Evolutionary conservation across 1,139 yeast species (phyloP), one percentile per base, ranked within the genome.

Genomic region (Scheffersomyces stambukii): DNA sequence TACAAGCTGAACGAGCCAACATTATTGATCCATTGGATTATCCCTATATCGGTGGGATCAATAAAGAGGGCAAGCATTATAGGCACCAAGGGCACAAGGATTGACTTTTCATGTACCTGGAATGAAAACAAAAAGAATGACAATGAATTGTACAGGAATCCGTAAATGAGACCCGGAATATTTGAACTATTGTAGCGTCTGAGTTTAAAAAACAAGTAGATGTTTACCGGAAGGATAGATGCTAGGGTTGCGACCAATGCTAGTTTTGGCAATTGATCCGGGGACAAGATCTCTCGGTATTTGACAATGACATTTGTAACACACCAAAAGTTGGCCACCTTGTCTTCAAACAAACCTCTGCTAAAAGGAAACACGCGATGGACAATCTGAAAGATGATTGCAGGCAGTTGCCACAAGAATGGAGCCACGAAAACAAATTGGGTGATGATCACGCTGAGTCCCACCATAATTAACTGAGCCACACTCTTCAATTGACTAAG

Each of bases 291-390:
- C 3, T 58, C 49, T 40, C 75, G 77, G 46, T 86, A 81, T 51
- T 91, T 91, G 48, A 89, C 53, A 8, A 86, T 42, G 0, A 83
- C 65, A 53, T 91, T 91, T 2, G 88, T 64, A 7, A 94, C 81
- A 54, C 98, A 89, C 99, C 99, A 91, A 46, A 91, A 81, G 50
- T 89, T 91, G 28, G 96, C 96, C 9, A 93, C 98, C 54, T 91
- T 91, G 52, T 91, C 98, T 54, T 91, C 98, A 67, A 93, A 91
- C n/a, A 93, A 68, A 0, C 98, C 98, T 49, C 98, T 70, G 27
- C 77, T 75, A 48, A 91, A 89, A 2, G 99, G 98, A 54, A 91
- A 91, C 17, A 91, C 81, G 41, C 98, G 71, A 27, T 65, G 55
- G 12, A 85, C 57, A 25, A 62, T 67, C 54, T 55, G 75, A 33